Evolutionary conservation across 1,139 yeast species (phyloP).

Genomic region (Magnusiomyces tetraspermus): DNA sequence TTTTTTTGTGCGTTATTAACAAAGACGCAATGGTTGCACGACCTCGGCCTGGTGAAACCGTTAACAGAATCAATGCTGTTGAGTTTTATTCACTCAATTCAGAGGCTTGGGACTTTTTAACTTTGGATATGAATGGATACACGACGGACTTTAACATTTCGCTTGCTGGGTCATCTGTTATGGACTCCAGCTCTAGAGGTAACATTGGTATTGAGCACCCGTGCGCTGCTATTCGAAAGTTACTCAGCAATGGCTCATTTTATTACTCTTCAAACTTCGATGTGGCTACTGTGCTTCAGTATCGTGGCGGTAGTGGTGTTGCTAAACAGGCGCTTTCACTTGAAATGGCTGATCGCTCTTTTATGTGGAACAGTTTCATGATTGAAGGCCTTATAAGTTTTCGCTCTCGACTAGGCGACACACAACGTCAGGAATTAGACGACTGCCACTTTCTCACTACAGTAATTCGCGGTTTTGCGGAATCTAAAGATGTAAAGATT

Average conservation of each 20-base stretch:
- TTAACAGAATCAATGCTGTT: constrained; percentile 70
- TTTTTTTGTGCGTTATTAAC: constrained; percentile 72
- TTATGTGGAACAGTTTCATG: constrained; percentile 95
- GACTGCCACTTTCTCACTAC: constrained; percentile 75
- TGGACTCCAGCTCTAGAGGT: constrained; percentile 20
- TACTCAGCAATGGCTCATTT: constrained; percentile 79
- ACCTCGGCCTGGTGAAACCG: constrained; percentile 71
- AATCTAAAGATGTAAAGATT: constrained; percentile 50
- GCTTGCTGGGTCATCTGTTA: constrained; percentile 19
- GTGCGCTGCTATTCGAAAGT: constrained; percentile 65
- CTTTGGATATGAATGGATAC: constrained; percentile 55
- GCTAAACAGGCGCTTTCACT: constrained; percentile 35
- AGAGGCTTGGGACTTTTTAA: constrained; percentile 71
- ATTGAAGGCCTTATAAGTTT: constrained; percentile 73
- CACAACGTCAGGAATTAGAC: constrained; percentile 52
- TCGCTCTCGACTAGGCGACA: constrained; percentile 57
- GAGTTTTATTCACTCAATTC: constrained; percentile 73
- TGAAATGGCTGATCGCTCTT: constrained; percentile 50
- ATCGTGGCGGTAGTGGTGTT: constrained; percentile 32
- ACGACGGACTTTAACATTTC: constrained; percentile 33
- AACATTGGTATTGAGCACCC: constrained; percentile 53
- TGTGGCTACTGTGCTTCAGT: constrained; percentile 71
- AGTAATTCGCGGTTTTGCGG: constrained; percentile 91
- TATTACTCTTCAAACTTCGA: constrained; percentile 91
- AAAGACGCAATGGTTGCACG: constrained; percentile 70